These are phyloP conservation scores for Solanum chaucha DNA, from an alignment of 257 asterid genomes.

Conservation along the genomic window DNA sequence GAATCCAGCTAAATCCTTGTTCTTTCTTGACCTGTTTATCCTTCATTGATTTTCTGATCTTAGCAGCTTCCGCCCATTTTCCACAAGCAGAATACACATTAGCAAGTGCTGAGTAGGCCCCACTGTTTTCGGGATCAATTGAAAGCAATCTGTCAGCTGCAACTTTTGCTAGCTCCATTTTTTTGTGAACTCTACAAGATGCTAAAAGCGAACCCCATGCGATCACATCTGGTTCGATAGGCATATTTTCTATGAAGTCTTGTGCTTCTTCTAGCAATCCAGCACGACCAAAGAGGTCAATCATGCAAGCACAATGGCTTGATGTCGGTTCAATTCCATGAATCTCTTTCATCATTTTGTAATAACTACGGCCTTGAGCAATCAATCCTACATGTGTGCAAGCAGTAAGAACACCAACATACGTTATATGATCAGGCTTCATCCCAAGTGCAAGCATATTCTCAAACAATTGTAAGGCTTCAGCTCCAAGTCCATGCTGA, in stretches of 20 bases:
- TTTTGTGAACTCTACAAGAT: constrained; percentile 64
- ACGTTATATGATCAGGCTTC: constrained; percentile 77
- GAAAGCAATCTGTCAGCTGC: constrained; percentile 71
- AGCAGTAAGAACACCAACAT: constrained; percentile 72
- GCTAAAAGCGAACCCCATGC: constrained; percentile 73
- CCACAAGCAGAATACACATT: constrained; percentile 72
- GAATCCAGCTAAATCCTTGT: constrained; percentile 88
- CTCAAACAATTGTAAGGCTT: constrained; percentile 54
- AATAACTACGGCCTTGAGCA: constrained; percentile 60
- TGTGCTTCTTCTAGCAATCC: constrained; percentile 71
- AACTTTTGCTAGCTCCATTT: constrained; percentile 50
- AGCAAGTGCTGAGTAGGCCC: constrained; percentile 84
- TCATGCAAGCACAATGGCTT: constrained; percentile 81
- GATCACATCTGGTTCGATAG: constrained; percentile 58
- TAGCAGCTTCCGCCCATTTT: constrained; percentile 80
- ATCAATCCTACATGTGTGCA: constrained; percentile 82
- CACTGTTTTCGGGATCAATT: constrained; percentile 65
- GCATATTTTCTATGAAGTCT: constrained; percentile 51
- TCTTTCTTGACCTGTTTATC: constrained; percentile 80
- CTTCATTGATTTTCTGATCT: constrained; percentile 69
- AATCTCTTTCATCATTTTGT: constrained; percentile 54
- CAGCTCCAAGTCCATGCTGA: constrained; percentile 76
- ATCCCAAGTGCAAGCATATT: constrained; percentile 43
- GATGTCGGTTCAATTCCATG: constrained; percentile 56
- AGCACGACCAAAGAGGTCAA: constrained; percentile 80